Base-by-base conservation (phyloP, 805 yeast genomes). In the Saturnispora saitoi region DNA sequence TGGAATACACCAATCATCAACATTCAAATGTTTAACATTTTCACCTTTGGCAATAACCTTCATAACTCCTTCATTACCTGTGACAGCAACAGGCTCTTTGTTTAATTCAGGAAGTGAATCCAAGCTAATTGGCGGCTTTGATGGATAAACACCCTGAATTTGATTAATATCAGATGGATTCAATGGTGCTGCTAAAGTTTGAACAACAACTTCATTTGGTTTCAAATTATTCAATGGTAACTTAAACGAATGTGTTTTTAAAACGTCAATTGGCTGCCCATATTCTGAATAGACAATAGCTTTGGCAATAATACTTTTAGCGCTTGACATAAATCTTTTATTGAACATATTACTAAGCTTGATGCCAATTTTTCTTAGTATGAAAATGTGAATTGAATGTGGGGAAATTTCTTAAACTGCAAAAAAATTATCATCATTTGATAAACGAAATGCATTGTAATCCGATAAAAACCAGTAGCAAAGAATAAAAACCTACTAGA, bases 41-140 rank as follows among this genome's bases (percentile, higher is more conserved):
- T 72, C 55, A 19, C 95, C 96, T 9, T 77, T 76, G 47, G 81
- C 78, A n/a, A 86, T 61, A n/a, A 91, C 82, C 61, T 87, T 84
- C 61, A 86, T 90, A 10, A 87, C 75, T 20, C 96, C 98, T 67
- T 91, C 99, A 63, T 93, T 93, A 48, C 99, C 99, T 32, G 90
- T 88, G 42, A 88, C 82, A 4, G 95, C 95, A 8, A 79, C 68
- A 3, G 95, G 90, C 5, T 34, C 38, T 17, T 20, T 20, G 38
- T 73, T 76, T 30, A 51, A 32, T 1, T 86, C 77, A 7, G 80
- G 80, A 50, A 76, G 79, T 4, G 57, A 52, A 43, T 66, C 78
- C 4, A 63, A 58, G 24, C 75, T 70, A 49, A 80, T 72, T 38
- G 71, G 78, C 0, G 95, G 95, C 49, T 72, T 76, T 10, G 88